Evolutionary conservation across 805 yeast species (phyloP).

Genomic region (Kluyveromyces aestuarii): DNA sequence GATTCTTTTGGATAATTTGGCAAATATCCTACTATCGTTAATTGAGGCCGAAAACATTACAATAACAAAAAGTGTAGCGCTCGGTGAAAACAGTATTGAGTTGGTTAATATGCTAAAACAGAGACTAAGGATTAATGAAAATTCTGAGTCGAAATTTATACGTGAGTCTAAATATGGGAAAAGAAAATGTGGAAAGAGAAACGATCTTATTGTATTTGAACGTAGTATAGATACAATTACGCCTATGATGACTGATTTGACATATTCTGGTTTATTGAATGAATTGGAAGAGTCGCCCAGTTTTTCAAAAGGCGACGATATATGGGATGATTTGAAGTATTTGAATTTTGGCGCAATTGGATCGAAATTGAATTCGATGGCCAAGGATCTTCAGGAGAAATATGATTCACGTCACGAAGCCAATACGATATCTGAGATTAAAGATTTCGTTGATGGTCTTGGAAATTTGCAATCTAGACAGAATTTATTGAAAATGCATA

Average conservation of each 20-base stretch:
- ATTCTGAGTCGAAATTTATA: conserved; percentile 14
- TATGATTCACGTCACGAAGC: conserved; percentile 53
- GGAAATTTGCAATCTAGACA: conserved; percentile 61
- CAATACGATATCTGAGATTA: conserved; percentile 54
- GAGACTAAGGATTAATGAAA: conserved; percentile 8
- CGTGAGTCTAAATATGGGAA: conserved; percentile 25
- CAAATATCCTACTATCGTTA: conserved; percentile 15
- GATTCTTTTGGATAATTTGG: conserved; percentile 22
- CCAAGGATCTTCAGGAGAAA: conserved; percentile 59
- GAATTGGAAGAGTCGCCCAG: conserved; percentile 43
- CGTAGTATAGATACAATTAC: conserved; percentile 67
- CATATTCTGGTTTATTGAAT: conserved; percentile 74
- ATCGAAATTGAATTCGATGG: conserved; percentile 55
- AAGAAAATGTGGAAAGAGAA: conserved; percentile 39
- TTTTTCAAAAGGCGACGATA: conserved; percentile 15
- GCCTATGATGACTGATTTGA: conserved; percentile 64
- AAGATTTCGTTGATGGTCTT: conserved; percentile 60
- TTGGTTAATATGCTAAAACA: conserved; percentile 13
- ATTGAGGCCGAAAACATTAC: conserved; percentile 16
- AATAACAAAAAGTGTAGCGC: conserved; percentile 18
- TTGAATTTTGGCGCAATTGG: conserved; percentile 79
- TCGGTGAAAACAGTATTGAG: conserved; percentile 18
- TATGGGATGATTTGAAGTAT: conserved; percentile 41
- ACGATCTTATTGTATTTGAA: conserved; percentile 72
- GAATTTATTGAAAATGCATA: conserved; percentile 60